phyloP scores from a whole-genome alignment of 257 asterid genomes.

The Forsythia suspensa region DNA sequence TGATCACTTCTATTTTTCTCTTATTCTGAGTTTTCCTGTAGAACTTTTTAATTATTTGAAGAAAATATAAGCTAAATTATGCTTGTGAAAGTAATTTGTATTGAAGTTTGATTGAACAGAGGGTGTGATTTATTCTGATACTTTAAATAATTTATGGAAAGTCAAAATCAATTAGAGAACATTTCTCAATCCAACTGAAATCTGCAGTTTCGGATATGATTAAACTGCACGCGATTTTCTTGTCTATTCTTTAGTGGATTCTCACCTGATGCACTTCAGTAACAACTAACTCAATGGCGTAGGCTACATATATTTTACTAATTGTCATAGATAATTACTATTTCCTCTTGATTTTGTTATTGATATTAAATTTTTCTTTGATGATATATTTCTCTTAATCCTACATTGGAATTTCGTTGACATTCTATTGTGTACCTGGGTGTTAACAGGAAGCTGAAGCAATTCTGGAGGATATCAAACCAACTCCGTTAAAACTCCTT shows the following conservation, averaged over 20 bases:
- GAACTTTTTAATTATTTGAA: background rate
- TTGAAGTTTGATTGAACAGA: background rate
- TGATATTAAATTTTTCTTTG: background rate
- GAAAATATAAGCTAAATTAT: background rate
- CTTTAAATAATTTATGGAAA: background rate
- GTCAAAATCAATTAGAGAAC: background rate
- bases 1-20: background rate
- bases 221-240: background rate
- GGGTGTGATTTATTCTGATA: background rate
- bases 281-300: background rate
- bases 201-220: background rate
- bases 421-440: slow-evolving; percentile 20
- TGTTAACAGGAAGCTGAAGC: slow-evolving; percentile 84
- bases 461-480: slow-evolving; percentile 77
- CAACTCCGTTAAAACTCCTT: slow-evolving; percentile 66
- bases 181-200: background rate
- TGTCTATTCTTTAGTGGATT: background rate
- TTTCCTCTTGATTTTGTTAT: background rate
- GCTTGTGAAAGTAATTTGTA: background rate
- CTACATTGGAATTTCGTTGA: background rate
- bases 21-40: background rate
- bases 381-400: background rate
- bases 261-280: background rate
- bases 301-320: background rate
- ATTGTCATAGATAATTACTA: background rate